Conservation (phyloP, 2,329 filamentous ascomycete genomes). For the Xylariaceae sp. region DNA sequence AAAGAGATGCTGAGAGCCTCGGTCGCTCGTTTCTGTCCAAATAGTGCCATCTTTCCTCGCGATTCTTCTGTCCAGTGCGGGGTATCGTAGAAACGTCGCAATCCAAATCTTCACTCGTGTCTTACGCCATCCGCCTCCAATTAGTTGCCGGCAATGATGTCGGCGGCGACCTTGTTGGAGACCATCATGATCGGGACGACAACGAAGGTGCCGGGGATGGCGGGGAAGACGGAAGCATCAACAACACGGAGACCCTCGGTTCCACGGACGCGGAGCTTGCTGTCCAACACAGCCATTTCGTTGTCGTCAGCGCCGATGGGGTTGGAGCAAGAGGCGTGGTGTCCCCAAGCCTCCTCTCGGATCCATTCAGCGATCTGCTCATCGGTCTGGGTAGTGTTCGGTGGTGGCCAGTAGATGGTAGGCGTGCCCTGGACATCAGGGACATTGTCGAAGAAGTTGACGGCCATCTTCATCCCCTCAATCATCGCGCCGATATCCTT, state of each 20-base stretch:
- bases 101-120: too few species aligned
- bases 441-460: constrained; percentile 44
- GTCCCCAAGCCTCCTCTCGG: constrained; percentile 28
- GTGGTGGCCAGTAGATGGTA: constrained; percentile 23
- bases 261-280: constrained; percentile 48
- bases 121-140: not conserved
- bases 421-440: constrained; percentile 38
- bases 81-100: too few species aligned
- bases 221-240: constrained; percentile 51
- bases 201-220: constrained; percentile 39
- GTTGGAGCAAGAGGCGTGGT: constrained; percentile 8
- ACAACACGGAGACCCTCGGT: constrained; percentile 51
- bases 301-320: constrained; percentile 41
- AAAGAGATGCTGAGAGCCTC: too few species aligned
- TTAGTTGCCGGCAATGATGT: constrained; percentile 14
- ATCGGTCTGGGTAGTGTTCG: constrained; percentile 15
- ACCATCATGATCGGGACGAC: constrained; percentile 21
- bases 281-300: constrained; percentile 49
- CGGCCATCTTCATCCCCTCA: constrained; percentile 54
- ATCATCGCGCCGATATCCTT: constrained; percentile 52
- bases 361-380: constrained; percentile 26
- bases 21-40: too few species aligned
- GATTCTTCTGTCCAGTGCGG: too few species aligned
- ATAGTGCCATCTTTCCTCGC: too few species aligned
- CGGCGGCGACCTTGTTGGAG: constrained; percentile 22